Conservation (phyloP, 371 early-diverging fungal species). For the Paraphysoderma sedebokerense region DNA sequence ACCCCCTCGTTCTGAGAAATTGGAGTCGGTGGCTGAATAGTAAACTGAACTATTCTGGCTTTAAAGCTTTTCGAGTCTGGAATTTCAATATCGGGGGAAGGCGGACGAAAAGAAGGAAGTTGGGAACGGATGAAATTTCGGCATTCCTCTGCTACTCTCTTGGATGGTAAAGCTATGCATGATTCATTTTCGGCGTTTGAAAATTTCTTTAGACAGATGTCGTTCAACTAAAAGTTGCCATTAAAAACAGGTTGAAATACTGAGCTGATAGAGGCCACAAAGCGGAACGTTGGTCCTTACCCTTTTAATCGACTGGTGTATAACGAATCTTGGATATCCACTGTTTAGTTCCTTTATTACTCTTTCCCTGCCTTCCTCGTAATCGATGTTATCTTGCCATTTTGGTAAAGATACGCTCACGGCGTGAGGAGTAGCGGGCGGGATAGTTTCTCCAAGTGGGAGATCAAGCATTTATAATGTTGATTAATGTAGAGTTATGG, state of each 20-base stretch:
- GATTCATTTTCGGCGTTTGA: constrained; percentile 36
- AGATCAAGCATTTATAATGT: too few species aligned
- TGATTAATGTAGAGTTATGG: too few species aligned
- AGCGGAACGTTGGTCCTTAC: too few species aligned
- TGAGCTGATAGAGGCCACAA: too few species aligned
- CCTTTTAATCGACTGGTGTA: constrained; percentile 11
- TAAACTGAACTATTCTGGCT: too few species aligned
- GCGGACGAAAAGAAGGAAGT: constrained; percentile 14
- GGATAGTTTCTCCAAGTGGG: constrained; percentile 39
- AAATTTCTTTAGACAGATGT: constrained; percentile 37
- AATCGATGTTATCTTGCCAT: constrained; percentile 78
- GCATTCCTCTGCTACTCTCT: constrained; percentile 46
- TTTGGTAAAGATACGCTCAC: constrained; percentile 84
- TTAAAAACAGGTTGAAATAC: too few species aligned
- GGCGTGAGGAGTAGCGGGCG: constrained; percentile 61
- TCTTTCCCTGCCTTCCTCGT: constrained; percentile 67
- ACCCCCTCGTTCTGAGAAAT: not conserved
- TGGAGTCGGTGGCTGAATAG: too few species aligned
- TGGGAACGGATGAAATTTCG: constrained; percentile 36
- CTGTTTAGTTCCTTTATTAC: constrained; percentile 54
- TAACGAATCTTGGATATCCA: constrained; percentile 91
- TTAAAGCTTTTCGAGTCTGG: too few species aligned
- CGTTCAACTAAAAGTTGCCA: constrained; percentile 23
- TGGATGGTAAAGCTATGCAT: constrained; percentile 57
- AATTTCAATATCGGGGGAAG: constrained; percentile 29